A percentile compares a stretch with the other conserved stretches of the same genome.
These are phyloP conservation scores for Fomitopsis serialis DNA, from an alignment of 768 basidiomycete species.

Conservation along the genomic window DNA sequence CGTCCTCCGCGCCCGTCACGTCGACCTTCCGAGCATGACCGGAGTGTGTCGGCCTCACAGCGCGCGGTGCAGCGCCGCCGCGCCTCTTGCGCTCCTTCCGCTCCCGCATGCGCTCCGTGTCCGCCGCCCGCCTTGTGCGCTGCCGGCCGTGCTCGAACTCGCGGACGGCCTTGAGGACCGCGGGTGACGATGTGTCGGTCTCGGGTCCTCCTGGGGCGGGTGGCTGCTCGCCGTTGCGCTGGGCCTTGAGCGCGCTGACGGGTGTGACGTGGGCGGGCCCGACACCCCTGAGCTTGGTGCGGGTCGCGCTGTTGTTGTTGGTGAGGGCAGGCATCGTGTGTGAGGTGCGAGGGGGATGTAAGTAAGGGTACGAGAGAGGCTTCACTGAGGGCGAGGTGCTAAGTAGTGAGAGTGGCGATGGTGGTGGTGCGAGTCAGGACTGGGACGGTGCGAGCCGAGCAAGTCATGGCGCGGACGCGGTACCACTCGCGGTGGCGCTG, in stretches of 20 bases:
- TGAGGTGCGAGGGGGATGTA: neutral
- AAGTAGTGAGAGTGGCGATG: neutral
- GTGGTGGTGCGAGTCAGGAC: neutral
- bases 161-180: constrained; percentile 35
- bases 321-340: constrained; percentile 11
- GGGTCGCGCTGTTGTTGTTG: constrained; percentile 7
- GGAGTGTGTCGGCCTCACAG: neutral
- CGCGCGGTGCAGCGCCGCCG: constrained; percentile 1
- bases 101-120: constrained; percentile 13
- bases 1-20: neutral
- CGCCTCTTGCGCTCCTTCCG: constrained; percentile 9
- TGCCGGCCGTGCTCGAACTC: constrained; percentile 47
- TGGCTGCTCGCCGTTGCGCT: neutral
- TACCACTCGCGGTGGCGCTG: neutral
- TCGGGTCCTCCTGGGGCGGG: neutral
- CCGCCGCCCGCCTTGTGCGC: constrained; percentile 38
- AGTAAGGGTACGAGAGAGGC: neutral
- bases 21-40: constrained; percentile 1
- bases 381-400: neutral
- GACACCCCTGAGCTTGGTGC: neutral
- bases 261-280: no score
- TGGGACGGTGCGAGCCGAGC: constrained; percentile 3
- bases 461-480: neutral
- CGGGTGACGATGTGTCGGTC: constrained; percentile 5
- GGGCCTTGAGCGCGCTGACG: neutral